A percentile compares a stretch with the other conserved stretches of the same genome.
Evolutionary conservation across 176 grass and related monocot species (phyloP).

Genomic region (Lolium multiflorum): DNA sequence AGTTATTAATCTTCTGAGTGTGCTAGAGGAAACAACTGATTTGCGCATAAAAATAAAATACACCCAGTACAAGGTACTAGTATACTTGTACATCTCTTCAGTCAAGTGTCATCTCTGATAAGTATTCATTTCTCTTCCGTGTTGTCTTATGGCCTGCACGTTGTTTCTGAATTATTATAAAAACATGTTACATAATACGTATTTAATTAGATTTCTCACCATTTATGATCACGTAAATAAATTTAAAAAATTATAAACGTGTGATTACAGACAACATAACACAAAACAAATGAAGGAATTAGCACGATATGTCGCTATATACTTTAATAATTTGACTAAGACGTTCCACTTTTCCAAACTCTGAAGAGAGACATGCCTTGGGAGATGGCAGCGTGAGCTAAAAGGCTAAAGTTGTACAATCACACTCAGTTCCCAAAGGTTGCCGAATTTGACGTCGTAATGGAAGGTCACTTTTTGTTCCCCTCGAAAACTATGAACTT

Average conservation of each 20-base stretch:
- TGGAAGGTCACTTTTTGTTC: slow-evolving; percentile 40
- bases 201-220: neutral
- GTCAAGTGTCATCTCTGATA: no score
- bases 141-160: no score
- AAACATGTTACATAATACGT: no score
- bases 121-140: no score
- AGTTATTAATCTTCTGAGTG: no score
- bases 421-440: slow-evolving; percentile 36
- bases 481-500: slow-evolving; percentile 14
- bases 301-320: neutral
- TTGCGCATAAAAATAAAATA: no score
- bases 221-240: neutral
- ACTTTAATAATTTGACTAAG: neutral
- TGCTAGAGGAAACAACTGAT: no score
- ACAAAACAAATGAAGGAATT: neutral
- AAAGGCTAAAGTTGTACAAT: slow-evolving; percentile 24
- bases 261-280: neutral
- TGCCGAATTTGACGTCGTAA: slow-evolving; percentile 29
- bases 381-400: slow-evolving; percentile 5
- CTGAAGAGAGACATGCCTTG: slow-evolving; percentile 7
- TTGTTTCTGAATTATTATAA: no score
- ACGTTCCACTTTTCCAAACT: neutral
- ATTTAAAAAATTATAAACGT: neutral
- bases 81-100: no score
- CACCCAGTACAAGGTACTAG: no score